Base-by-base conservation (phyloP, 495 filamentous ascomycete genomes). In the Rusavskia elegans region DNA sequence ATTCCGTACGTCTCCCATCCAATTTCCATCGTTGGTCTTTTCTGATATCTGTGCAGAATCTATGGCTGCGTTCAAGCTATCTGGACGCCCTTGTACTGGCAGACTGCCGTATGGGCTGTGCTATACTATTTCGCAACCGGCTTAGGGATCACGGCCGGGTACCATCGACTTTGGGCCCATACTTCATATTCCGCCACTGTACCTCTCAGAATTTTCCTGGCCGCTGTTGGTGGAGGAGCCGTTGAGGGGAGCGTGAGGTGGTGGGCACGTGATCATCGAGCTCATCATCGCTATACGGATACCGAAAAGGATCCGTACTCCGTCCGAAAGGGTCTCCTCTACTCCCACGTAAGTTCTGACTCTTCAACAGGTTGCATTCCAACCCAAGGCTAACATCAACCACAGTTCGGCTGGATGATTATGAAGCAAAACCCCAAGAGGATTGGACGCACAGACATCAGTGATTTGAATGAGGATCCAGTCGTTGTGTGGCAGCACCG, bases 301-400 rank as follows among this genome's bases (percentile, higher is more conserved):
- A 99, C 93, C 61, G 85, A 95, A 50, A 97, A 99, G 73, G 93
- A 99, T 63, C 93, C 93, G 23, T 99, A 97, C 76, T 93, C 86
- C 49, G 93, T 99, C 57, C 87, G 92, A 70, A 99, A 99, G 81
- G 92, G 92, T 56, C 78, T 95, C 25, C 69, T 93, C 60, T 98
- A 98, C 78, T 94, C 87, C 49, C 92, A 98, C 73, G 40, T 42
- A 42, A 42, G 40, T 9, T 13, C 96, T 42, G 3, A 89, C 90
- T 62, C 82, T 78, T 78, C 14, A 14, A 1, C 3, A 6, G 10
- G 20, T 69, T 71, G 0, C 20, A 21, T 21, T n/a, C 2, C 39
- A 52, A 13, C 9, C 9, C 8, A 35, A 11, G 44, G 41, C 5
- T 36, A 42, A 10, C 27, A 41, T 11, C 46, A 52, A 40, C 48